A percentile compares a stretch with the other conserved stretches of the same genome.
phyloP scores from a whole-genome alignment of 164 flowering plant species.

The Vitis rupestris region DNA sequence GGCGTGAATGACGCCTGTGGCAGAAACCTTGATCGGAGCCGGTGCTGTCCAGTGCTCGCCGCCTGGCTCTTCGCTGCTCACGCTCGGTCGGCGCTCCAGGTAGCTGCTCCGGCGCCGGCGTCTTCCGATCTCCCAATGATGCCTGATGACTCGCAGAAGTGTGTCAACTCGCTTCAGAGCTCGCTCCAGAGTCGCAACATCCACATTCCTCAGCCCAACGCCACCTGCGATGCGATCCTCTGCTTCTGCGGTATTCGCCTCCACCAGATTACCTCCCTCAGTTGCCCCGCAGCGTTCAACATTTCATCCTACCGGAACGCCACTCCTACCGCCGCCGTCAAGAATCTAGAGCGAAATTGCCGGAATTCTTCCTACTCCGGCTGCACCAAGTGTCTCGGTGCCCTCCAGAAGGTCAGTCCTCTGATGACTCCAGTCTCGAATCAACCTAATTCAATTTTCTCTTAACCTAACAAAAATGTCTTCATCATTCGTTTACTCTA shows the following conservation, averaged over 20 bases:
- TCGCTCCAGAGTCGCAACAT: constrained; percentile 67
- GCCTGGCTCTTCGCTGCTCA: constrained; percentile 99
- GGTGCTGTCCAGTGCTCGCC: constrained; percentile 96
- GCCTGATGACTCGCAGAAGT: constrained; percentile 98
- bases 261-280: constrained; percentile 82
- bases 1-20: constrained; percentile 88
- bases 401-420: constrained; percentile 74
- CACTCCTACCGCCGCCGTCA: constrained; percentile 84
- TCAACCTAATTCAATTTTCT: too few species aligned
- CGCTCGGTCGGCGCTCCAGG: constrained; percentile 73
- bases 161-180: constrained; percentile 79
- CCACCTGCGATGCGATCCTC: constrained; percentile 80
- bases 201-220: constrained; percentile 76
- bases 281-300: constrained; percentile 92
- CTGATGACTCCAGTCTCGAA: too few species aligned
- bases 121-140: constrained; percentile 65
- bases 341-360: constrained; percentile 72
- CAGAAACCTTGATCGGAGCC: constrained; percentile 81
- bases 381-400: constrained; percentile 88
- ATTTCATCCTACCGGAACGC: constrained; percentile 50
- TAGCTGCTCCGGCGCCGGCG: constrained; percentile 38
- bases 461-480: not conserved
- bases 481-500: too few species aligned
- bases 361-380: constrained; percentile 85
- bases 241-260: constrained; percentile 98